Conservation (phyloP, 139 green algal species). For the Haematococcus sp. region DNA sequence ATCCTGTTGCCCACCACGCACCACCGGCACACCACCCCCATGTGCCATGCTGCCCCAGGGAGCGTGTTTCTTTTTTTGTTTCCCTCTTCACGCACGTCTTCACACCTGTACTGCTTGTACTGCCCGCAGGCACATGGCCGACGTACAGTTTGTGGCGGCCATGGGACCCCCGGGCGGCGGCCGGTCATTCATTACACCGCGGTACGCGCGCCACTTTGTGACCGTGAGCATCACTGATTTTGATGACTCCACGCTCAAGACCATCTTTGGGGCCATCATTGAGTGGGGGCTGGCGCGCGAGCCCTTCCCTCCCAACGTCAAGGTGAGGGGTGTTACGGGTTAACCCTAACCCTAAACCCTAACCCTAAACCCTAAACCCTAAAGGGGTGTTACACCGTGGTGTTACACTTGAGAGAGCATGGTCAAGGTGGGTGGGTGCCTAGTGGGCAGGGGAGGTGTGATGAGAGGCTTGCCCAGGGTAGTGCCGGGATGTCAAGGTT, state of each 20-base stretch:
- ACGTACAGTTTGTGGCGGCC: constrained; percentile 70
- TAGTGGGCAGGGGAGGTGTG: too few relatives aligned
- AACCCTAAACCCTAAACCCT: too few relatives aligned
- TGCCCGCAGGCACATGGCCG: constrained; percentile 43
- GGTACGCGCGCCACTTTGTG: constrained; percentile 70
- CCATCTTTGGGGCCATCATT: constrained; percentile 70
- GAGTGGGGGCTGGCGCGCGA: constrained; percentile 53
- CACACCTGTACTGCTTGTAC: constrained; percentile 24
- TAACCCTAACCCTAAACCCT: too few relatives aligned
- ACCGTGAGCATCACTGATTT: constrained; percentile 54
- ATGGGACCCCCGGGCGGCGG: constrained; percentile 75
- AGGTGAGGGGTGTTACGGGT: constrained; percentile 10
- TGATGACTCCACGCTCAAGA: constrained; percentile 49
- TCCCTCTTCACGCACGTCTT: constrained; percentile 25
- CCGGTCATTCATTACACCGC: constrained; percentile 43
- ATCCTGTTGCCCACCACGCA: too few relatives aligned
- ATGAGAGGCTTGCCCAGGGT: too few relatives aligned
- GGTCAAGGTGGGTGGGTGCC: too few relatives aligned
- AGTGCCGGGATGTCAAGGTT: too few relatives aligned
- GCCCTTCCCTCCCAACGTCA: constrained; percentile 47
- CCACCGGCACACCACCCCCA: too few relatives aligned
- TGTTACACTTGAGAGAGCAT: too few relatives aligned
- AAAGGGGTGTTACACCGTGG: too few relatives aligned
- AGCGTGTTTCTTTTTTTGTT: too few relatives aligned
- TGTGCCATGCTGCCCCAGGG: too few relatives aligned